phyloP scores from a whole-genome alignment of 164 flowering plant species.

The Stephania cephalantha region DNA sequence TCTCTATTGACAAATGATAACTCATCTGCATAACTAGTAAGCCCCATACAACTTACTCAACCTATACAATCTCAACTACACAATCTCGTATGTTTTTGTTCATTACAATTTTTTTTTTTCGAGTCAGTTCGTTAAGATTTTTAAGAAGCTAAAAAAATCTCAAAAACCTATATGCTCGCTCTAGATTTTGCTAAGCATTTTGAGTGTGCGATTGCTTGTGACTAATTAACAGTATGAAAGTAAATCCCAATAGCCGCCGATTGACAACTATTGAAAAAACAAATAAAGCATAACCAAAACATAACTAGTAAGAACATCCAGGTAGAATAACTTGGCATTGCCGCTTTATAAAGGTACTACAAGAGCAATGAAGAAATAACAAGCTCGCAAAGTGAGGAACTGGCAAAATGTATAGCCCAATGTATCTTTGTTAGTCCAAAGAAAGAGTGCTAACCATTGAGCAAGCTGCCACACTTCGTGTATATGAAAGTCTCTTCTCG shows the following conservation, averaged over 20 bases:
- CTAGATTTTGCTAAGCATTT: no score
- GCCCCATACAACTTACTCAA: no score
- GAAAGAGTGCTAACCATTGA: constrained; percentile 62
- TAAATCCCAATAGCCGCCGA: neutral
- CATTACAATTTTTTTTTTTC: no score
- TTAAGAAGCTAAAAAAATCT: no score
- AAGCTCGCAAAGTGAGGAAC: neutral
- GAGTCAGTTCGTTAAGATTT: no score
- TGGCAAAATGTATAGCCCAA: neutral
- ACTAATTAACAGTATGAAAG: neutral
- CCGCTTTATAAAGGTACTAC: neutral
- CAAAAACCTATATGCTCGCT: no score
- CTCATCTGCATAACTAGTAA: no score
- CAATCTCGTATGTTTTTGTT: no score
- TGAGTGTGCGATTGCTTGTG: no score
- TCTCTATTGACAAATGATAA: no score
- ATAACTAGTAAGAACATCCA: neutral
- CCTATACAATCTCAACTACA: no score
- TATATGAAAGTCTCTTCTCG: constrained; percentile 86
- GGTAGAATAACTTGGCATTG: neutral
- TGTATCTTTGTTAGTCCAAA: neutral
- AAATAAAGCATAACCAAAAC: neutral
- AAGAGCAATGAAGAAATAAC: neutral
- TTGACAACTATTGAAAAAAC: neutral
- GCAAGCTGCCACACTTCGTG: constrained; percentile 95